Percentiles rank a stretch among this genome's conserved stretches.
Evolutionary conservation across 495 filamentous ascomycete species (phyloP).

Genomic region (Penicillium desertorum): DNA sequence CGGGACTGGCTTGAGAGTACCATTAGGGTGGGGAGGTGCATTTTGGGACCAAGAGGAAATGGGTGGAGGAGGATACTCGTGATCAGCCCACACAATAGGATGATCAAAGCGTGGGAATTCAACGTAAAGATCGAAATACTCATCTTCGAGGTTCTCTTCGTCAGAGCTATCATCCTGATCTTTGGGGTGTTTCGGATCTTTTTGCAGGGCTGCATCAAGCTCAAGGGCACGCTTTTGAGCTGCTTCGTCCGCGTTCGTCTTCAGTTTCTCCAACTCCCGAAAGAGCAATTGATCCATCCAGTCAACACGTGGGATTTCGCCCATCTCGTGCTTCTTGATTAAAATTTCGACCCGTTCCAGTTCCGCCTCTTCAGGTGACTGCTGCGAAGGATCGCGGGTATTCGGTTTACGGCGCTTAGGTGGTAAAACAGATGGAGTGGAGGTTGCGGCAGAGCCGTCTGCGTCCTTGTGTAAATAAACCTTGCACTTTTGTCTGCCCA

Average conservation of each 20-base stretch:
- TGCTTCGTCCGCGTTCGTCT: conserved; percentile 54
- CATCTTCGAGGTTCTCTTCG: conserved; percentile 48
- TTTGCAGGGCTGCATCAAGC: conserved; percentile 30
- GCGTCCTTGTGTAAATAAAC: conserved; percentile 79
- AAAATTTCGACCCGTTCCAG: conserved; percentile 79
- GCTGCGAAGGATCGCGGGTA: conserved; percentile 34
- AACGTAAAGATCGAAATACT: conserved; percentile 74
- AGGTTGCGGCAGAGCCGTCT: conserved; percentile 79
- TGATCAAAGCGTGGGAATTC: conserved; percentile 96
- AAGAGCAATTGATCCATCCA: conserved; percentile 96
- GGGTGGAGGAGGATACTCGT: conserved; percentile 83
- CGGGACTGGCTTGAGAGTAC: conserved; percentile 71
- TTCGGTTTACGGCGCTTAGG: conserved; percentile 51
- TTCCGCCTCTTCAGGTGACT: conserved; percentile 67
- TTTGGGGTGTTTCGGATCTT: conserved; percentile 18
- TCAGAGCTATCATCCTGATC: conserved; percentile 35
- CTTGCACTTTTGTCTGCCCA: conserved; percentile 88
- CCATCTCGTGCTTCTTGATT: conserved; percentile 98
- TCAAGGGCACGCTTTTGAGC: conserved; percentile 38
- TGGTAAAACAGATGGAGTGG: conserved; percentile 67
- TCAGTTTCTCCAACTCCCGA: conserved; percentile 75
- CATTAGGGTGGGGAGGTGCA: conserved; percentile 60
- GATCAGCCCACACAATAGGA: conserved; percentile 90
- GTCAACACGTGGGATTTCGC: conserved; percentile 85
- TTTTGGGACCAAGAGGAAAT: conserved; percentile 68